phyloP scores from a whole-genome alignment of 441 rosid genomes.

The Metrosideros polymorpha region DNA sequence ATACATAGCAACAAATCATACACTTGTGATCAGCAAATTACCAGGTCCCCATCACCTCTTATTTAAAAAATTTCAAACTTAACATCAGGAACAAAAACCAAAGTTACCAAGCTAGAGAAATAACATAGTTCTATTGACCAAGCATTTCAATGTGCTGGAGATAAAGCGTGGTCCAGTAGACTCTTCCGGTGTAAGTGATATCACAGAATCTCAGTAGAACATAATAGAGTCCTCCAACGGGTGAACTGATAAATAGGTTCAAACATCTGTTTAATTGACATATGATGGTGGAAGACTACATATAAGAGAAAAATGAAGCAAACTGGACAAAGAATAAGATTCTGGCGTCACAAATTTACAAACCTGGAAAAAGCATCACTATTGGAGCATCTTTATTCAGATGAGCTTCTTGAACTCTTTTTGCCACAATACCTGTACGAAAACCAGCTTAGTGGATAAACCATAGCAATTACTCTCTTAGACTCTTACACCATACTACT shows the following conservation, averaged over 20 bases:
- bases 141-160: neutral
- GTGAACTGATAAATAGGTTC: neutral
- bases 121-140: neutral
- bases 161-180: neutral
- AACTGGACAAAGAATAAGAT: neutral
- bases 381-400: conserved; percentile 59
- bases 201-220: neutral
- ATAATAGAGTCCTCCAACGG: neutral
- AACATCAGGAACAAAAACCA: neutral
- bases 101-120: neutral
- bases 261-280: neutral
- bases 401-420: conserved; percentile 81
- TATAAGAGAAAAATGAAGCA: neutral
- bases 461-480: neutral
- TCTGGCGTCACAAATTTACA: neutral
- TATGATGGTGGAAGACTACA: neutral
- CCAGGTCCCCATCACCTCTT: neutral
- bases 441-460: neutral
- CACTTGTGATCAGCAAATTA: neutral
- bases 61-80: neutral
- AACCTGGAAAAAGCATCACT: conserved; percentile 95
- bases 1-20: neutral
- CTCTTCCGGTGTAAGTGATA: neutral
- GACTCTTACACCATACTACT: neutral
- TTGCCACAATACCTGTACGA: conserved; percentile 63